These are phyloP conservation scores for Seiridium cupressi DNA, from an alignment of 2,329 filamentous ascomycete species.

Conservation along the genomic window DNA sequence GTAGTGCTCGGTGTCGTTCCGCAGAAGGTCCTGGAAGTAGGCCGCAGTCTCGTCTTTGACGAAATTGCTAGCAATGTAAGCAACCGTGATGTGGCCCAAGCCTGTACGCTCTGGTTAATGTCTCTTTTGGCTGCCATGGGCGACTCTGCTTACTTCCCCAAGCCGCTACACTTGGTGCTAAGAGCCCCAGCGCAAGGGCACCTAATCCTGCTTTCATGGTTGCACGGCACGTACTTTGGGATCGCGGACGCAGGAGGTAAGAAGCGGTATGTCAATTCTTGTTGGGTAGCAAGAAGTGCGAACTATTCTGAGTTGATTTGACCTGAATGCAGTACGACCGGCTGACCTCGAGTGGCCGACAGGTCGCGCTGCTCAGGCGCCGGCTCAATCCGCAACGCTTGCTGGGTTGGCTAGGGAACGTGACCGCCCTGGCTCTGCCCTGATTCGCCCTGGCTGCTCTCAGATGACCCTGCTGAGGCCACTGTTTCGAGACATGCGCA, in stretches of 20 bases:
- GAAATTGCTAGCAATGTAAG: constrained; percentile 60
- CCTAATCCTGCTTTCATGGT: constrained; percentile 28
- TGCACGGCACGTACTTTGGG: too few relatives aligned
- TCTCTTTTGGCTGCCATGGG: neutral
- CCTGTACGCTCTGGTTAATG: constrained; percentile 32
- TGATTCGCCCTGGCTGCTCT: constrained; percentile 17
- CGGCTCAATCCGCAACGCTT: constrained; percentile 1
- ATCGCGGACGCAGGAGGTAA: neutral
- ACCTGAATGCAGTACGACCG: neutral
- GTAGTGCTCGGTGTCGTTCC: constrained; percentile 54
- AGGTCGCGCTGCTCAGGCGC: constrained; percentile 7
- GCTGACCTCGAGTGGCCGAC: neutral
- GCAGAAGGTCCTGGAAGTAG: constrained; percentile 57
- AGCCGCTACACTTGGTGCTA: constrained; percentile 32
- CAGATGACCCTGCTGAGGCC: constrained; percentile 13
- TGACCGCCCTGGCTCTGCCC: constrained; percentile 12
- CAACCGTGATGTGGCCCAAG: constrained; percentile 65
- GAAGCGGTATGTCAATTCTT: neutral
- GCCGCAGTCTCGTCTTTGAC: constrained; percentile 53
- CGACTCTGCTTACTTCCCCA: constrained; percentile 38
- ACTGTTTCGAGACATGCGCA: neutral
- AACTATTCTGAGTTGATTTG: neutral
- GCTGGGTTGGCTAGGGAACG: constrained; percentile 19
- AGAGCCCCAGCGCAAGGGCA: constrained; percentile 23
- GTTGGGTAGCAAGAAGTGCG: neutral